Evolutionary conservation across 768 basidiomycete species (phyloP).

Genomic region (Amanita subjunquillea): DNA sequence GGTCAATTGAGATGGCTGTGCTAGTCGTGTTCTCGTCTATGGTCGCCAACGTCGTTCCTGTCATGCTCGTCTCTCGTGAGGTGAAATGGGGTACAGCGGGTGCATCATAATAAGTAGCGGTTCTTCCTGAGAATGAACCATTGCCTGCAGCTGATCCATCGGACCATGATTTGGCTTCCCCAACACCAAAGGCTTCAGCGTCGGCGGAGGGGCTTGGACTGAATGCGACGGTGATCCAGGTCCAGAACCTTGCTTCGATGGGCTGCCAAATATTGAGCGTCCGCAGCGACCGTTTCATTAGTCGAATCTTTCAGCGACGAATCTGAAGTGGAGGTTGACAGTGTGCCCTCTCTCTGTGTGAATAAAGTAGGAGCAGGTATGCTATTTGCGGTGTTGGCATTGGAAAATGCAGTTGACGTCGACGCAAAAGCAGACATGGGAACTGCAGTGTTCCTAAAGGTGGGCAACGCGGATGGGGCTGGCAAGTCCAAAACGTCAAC

Average conservation of each 20-base stretch:
- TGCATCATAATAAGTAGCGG: not conserved
- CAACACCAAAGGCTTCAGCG: not conserved
- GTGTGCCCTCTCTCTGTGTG: constrained; percentile 15
- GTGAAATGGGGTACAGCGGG: not conserved
- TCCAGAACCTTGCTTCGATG: not conserved
- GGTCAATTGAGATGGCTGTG: constrained; percentile 36
- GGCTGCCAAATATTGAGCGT: not conserved
- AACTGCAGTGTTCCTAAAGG: constrained; percentile 1
- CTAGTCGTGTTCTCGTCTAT: constrained; percentile 14
- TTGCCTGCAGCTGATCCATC: not conserved
- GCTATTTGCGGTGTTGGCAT: not conserved
- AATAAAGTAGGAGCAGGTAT: not conserved
- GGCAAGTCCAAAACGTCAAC: constrained; percentile 25
- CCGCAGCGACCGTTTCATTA: not conserved
- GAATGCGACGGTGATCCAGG: not conserved
- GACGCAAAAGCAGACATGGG: constrained; percentile 3
- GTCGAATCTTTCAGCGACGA: not conserved
- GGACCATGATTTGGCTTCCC: not conserved
- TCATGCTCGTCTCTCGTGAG: constrained; percentile 2
- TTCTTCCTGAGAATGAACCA: not conserved
- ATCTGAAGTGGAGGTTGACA: constrained; percentile 12
- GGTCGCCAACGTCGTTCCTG: constrained; percentile 2
- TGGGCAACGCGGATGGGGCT: constrained; percentile 43
- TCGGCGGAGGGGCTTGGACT: not conserved
- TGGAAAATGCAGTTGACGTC: constrained; percentile 1